phyloP scores from a whole-genome alignment of 78 protist genomes.

The Protostelium mycophagum region DNA sequence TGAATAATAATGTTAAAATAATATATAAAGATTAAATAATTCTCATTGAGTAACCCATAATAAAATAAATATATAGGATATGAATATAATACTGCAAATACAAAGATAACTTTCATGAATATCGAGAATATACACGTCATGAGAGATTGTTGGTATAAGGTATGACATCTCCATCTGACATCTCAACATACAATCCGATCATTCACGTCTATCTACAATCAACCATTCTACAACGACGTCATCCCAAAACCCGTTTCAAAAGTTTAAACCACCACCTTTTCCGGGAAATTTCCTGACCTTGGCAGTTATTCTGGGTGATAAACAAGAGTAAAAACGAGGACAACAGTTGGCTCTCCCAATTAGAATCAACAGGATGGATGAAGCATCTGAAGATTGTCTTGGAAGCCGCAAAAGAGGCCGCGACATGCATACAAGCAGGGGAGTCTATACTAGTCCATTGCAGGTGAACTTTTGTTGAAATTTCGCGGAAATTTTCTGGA shows the following conservation, averaged over 20 bases:
- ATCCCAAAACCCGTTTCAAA: too few species aligned
- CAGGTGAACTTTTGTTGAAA: too few species aligned
- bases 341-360: constrained; percentile 10
- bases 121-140: constrained; percentile 87
- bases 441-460: constrained; percentile 18
- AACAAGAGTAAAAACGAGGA: constrained; percentile 3
- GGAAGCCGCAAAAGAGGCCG: constrained; percentile 18
- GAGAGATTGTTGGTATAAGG: constrained; percentile 36
- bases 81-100: background rate
- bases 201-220: too few species aligned
- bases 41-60: too few species aligned
- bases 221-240: too few species aligned
- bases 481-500: too few species aligned
- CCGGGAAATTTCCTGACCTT: too few species aligned
- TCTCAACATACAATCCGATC: too few species aligned
- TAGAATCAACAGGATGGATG: constrained; percentile 54
- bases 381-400: constrained; percentile 25
- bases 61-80: too few species aligned
- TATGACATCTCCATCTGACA: constrained; percentile 3
- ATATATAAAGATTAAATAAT: too few species aligned
- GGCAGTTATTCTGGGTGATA: background rate
- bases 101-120: constrained; percentile 31
- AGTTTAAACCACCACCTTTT: too few species aligned
- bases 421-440: background rate
- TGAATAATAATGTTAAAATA: too few species aligned